Evolutionary conservation across 345 rosid genomes (phyloP).

Genomic region (Acer saccharum): DNA sequence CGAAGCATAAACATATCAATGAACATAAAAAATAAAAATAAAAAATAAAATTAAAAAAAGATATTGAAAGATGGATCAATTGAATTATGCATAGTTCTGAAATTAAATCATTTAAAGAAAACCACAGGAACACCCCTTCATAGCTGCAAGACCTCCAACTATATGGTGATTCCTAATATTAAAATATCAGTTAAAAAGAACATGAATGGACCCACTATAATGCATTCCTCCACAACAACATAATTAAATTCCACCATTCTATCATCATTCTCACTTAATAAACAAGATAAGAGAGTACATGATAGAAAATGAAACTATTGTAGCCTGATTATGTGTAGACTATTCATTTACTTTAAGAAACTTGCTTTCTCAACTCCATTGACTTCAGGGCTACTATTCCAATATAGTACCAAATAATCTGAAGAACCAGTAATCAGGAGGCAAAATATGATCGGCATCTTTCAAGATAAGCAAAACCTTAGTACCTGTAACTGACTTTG

Average conservation of each 20-base stretch:
- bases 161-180: not conserved
- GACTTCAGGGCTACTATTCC: not conserved
- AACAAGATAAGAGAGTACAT: not conserved
- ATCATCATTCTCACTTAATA: not conserved
- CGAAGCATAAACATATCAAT: conserved; percentile 20
- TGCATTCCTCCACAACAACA: no score
- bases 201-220: not conserved
- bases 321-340: not conserved
- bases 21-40: not conserved
- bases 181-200: not conserved
- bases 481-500: conserved; percentile 69
- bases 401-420: not conserved
- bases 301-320: not conserved
- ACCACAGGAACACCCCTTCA: not conserved
- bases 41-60: no score
- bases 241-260: not conserved
- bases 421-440: not conserved
- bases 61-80: not conserved
- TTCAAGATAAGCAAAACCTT: not conserved
- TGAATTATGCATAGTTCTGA: not conserved
- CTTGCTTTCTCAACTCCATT: not conserved
- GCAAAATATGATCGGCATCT: not conserved
- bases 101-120: not conserved
- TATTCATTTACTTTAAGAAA: not conserved
- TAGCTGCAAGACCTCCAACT: not conserved